Base-by-base conservation (phyloP, 2,329 filamentous ascomycete genomes). In the Hysterium pulicare region DNA sequence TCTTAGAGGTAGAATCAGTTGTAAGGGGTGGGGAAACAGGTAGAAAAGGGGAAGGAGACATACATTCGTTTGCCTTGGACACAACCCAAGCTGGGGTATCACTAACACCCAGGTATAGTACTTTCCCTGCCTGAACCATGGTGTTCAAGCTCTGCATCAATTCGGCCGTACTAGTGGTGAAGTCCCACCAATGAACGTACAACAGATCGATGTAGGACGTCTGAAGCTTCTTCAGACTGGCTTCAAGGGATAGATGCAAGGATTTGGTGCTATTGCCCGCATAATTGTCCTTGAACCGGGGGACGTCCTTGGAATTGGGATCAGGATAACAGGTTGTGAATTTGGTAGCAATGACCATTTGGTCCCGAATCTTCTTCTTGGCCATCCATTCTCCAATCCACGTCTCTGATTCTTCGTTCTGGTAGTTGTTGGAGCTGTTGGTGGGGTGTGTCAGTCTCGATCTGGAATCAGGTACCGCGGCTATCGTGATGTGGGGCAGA, bases 331-430 rank as follows among this genome's bases (percentile, higher is more conserved):
- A 45, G 0, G 60, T 64, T 1, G 73, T 72, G 58, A 71, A 81
- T 54, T 80, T 80, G 15, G 77, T 79, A 0, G 77, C 74, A 16
- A 81, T 51, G 23, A 80, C 72, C 35, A 80, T 71, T 49, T 77
- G 57, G 49, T 77, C 72, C 7, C 74, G 70, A 33, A 66, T 67
- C 9, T 63, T 56, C 34, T 69, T 68, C 22, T 56, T 36, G 4
- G 67, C 58, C 67, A 78, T 67, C 76, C 75, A 78, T 45, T 77
- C 74, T 23, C 74, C 74, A 13, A 77, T 59, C 68, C 68, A 73
- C 0, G 38, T 52, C 51, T 78, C 75, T 9, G 68, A 72, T 49
- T 77, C 66, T 49, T 71, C 72, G 26, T 64, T 50, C 40, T 74
- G 71, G 53, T 76, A 75, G 47, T 59, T 66, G 51, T 73, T 76